Conservation (phyloP, 805 yeast species). For the Yarrowia sp. region DNA sequence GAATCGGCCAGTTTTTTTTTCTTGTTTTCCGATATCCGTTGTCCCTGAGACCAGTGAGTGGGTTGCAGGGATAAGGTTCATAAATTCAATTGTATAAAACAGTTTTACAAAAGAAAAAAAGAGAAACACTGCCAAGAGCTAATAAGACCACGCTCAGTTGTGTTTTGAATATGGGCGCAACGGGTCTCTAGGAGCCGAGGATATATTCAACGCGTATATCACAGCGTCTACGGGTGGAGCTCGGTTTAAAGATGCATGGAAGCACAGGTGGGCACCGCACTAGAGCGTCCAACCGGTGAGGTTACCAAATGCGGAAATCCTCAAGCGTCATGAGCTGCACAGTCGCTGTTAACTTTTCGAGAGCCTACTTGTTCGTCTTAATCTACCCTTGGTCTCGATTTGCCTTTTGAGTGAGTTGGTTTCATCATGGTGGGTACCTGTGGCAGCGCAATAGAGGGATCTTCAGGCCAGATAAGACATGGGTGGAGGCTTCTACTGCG, state of each 20-base stretch:
- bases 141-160: neutral
- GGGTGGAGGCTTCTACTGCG: too few relatives aligned
- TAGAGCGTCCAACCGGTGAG: constrained; percentile 3
- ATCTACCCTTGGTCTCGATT: neutral
- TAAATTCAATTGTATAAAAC: neutral
- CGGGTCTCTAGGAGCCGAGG: neutral
- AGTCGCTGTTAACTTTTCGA: neutral
- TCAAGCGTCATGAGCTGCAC: neutral
- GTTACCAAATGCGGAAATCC: constrained; percentile 13
- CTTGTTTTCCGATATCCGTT: too few relatives aligned
- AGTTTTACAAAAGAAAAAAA: neutral
- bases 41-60: neutral
- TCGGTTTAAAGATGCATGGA: constrained; percentile 5
- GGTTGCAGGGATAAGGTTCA: neutral
- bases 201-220: neutral
- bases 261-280: constrained; percentile 14
- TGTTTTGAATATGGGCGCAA: neutral
- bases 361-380: neutral
- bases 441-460: neutral
- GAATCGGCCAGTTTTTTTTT: too few relatives aligned
- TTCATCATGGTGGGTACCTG: constrained; percentile 19
- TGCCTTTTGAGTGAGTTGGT: neutral
- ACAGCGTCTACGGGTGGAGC: neutral
- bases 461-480: neutral
- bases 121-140: neutral